Evolutionary conservation across 2,329 filamentous ascomycete genomes (phyloP), one percentile per base, ranked within the genome.

Genomic region (Aureobasidium sp.): DNA sequence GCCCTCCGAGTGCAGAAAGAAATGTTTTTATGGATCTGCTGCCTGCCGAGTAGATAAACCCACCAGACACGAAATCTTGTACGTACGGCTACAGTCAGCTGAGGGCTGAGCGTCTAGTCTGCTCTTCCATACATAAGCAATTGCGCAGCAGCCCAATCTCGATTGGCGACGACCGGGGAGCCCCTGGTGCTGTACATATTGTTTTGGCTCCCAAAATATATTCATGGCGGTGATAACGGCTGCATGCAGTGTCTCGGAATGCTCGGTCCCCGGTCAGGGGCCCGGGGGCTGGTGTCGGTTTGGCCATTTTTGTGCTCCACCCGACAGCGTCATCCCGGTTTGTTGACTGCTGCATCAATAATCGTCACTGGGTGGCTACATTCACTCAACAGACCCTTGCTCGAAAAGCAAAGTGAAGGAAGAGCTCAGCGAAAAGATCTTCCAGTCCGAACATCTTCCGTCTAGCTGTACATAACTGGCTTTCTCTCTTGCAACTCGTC

Each of bases 241-340:
- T 19, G 45, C 45, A 47, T 29, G 45, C 38, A 42, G n/a, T 47
- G 27, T 47, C 27, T 31, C 27, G 45, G 45, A 42, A 42, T 42
- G n/a, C 38, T 42, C 38, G 38, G 38, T 42, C 38, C 38, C 23
- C 38, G 38, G 38, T 42, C 38, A 42, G 38, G 38, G 38, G 38
- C 38, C 33, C 38, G 38, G 38, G 19, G 38, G 38, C 38, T 21
- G n/a, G 38, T 47, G 45, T 29, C 45, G 88, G 87, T 76, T 99
- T 94, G 51, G 99, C 76, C 71, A 96, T 92, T 61, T 88, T 88
- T n/a, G 46, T 42, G 53, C 53, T 57, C 53, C 53, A 57, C 53
- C 15, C 23, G 37, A 40, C 21, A 42, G 21, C 53, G 53, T 43
- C 53, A 57, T 57, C 31, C 51, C 53, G 40, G 46, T 57, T 45